Percentiles rank a stretch among this genome's conserved stretches.
phyloP scores from a whole-genome alignment of 371 early-diverging fungal genomes.

The Saksenaea oblongispora region DNA sequence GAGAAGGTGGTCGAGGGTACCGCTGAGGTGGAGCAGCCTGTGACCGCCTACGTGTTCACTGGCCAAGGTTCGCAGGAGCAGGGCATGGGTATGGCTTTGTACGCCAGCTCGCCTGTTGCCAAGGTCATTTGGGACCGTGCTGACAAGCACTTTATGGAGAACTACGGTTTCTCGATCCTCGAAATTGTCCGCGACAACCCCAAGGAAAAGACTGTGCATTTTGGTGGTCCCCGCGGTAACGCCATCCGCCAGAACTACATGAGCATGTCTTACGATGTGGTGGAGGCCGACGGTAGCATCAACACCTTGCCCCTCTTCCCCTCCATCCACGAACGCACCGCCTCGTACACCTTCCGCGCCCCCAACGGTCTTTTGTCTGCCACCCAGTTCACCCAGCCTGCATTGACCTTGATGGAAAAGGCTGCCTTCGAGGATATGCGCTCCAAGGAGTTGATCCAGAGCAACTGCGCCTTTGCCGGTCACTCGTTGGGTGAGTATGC shows the following conservation, averaged over 20 bases:
- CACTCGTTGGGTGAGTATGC: slow-evolving; percentile 97
- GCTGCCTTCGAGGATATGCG: slow-evolving; percentile 94
- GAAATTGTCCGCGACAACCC: slow-evolving; percentile 96
- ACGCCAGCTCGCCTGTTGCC: slow-evolving; percentile 82
- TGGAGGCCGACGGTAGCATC: slow-evolving; percentile 70
- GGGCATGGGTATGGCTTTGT: slow-evolving; percentile 97
- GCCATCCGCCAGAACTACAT: slow-evolving; percentile 88
- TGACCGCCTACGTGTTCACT: slow-evolving; percentile 92
- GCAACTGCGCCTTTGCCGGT: slow-evolving; percentile 90
- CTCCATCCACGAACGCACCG: slow-evolving; percentile 78
- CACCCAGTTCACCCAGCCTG: slow-evolving; percentile 96
- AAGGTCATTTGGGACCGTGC: slow-evolving; percentile 93
- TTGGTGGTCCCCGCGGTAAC: slow-evolving; percentile 92
- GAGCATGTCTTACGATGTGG: slow-evolving; percentile 89
- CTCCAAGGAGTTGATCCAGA: slow-evolving; percentile 81
- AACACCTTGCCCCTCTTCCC: slow-evolving; percentile 90
- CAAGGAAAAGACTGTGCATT: slow-evolving; percentile 86
- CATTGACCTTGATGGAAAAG: slow-evolving; percentile 91
- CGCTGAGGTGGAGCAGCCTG: slow-evolving; percentile 93
- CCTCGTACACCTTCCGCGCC: slow-evolving; percentile 88
- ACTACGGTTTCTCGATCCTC: slow-evolving; percentile 91
- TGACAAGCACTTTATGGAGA: slow-evolving; percentile 83
- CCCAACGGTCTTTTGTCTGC: slow-evolving; percentile 91
- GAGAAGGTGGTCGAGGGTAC: slow-evolving; percentile 88
- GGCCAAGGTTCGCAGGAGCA: slow-evolving; percentile 96